phyloP scores from a whole-genome alignment of 495 filamentous ascomycete species.

The Halenospora varia region DNA sequence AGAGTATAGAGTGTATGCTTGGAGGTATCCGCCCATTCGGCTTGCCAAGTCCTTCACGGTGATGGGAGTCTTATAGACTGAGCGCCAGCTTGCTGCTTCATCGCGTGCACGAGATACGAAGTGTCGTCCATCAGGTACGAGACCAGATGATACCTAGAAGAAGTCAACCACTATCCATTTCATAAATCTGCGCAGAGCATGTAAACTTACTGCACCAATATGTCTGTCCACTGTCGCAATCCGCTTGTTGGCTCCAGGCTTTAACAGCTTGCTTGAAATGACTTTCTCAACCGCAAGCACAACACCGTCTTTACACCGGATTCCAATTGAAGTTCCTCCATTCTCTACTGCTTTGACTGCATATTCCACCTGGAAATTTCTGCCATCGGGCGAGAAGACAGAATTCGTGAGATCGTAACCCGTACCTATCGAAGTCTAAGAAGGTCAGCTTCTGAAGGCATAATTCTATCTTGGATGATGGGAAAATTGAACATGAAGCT shows the following conservation, averaged over 20 bases:
- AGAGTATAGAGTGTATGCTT: slow-evolving; percentile 95
- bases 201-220: slow-evolving; percentile 74
- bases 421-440: slow-evolving; percentile 92
- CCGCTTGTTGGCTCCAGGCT: slow-evolving; percentile 89
- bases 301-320: slow-evolving; percentile 95
- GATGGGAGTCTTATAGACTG: slow-evolving; percentile 87
- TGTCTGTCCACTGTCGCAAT: slow-evolving; percentile 94
- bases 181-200: background rate
- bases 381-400: slow-evolving; percentile 96
- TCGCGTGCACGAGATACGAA: slow-evolving; percentile 92
- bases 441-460: slow-evolving; percentile 7
- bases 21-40: slow-evolving; percentile 90
- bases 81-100: slow-evolving; percentile 85
- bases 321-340: slow-evolving; percentile 92
- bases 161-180: too few species aligned
- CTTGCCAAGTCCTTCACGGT: slow-evolving; percentile 79
- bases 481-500: slow-evolving; percentile 16
- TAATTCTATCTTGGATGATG: background rate
- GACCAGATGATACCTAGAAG: slow-evolving; percentile 82
- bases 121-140: slow-evolving; percentile 91
- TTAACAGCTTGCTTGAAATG: slow-evolving; percentile 89
- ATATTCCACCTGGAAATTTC: slow-evolving; percentile 99
- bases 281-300: slow-evolving; percentile 97
- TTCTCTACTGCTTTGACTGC: slow-evolving; percentile 98
- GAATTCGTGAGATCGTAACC: slow-evolving; percentile 99